Evolutionary conservation across 2,329 filamentous ascomycete genomes (phyloP).

Genomic region (Beauveria sp.): DNA sequence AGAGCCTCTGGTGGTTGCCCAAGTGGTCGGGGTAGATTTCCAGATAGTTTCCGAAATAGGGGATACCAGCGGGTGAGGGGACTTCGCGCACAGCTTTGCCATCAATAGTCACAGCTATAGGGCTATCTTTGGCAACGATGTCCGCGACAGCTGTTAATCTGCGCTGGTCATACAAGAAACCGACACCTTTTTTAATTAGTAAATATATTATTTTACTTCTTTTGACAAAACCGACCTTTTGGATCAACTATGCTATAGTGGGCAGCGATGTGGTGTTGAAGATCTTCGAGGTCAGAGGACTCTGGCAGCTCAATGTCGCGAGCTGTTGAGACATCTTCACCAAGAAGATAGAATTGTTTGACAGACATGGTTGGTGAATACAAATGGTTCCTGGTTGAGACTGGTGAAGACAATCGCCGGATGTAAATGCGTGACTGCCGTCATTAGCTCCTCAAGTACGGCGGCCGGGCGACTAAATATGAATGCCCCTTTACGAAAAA

Average conservation of each 20-base stretch:
- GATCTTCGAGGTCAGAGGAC: slow-evolving; percentile 26
- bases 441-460: background rate
- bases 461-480: background rate
- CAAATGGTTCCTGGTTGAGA: background rate
- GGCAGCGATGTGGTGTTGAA: slow-evolving; percentile 32
- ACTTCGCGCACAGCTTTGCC: slow-evolving; percentile 40
- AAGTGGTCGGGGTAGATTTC: slow-evolving; percentile 51
- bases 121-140: slow-evolving; percentile 24
- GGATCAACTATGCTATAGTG: slow-evolving; percentile 36
- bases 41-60: slow-evolving; percentile 45
- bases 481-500: background rate
- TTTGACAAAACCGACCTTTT: slow-evolving; percentile 22
- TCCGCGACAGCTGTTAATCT: slow-evolving; percentile 27
- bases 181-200: slow-evolving; percentile 24
- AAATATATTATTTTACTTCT: background rate
- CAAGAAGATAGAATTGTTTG: slow-evolving; percentile 34
- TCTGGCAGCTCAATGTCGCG: slow-evolving; percentile 29
- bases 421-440: background rate
- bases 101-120: slow-evolving; percentile 39
- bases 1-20: slow-evolving; percentile 47
- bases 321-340: slow-evolving; percentile 29
- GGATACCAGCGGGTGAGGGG: slow-evolving; percentile 40
- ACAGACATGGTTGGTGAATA: slow-evolving; percentile 22
- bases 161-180: slow-evolving; percentile 23
- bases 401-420: background rate